Evolutionary conservation across 371 early-diverging fungal genomes (phyloP), one percentile per base, ranked within the genome.

Genomic region (Mortierella sp.): DNA sequence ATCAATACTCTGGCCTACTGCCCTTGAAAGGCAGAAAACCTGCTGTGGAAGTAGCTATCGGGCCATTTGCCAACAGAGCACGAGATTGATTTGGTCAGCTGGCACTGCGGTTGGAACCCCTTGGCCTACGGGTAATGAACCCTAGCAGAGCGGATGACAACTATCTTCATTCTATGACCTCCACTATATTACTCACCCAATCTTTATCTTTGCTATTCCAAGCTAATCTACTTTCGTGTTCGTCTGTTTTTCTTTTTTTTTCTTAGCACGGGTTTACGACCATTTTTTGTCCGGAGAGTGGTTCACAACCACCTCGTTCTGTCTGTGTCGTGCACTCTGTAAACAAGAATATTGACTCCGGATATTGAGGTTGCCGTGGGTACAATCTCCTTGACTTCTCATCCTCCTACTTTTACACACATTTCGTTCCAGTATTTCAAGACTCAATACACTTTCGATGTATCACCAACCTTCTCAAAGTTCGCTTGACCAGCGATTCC

Each of bases 381-480:
- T 15, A 43, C 10, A 10, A 13, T 16, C 45, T 28, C 28, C 22
- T 41, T 58, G 24, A 6, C 24, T 50, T n/a, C 52, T 8, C 19
- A 15, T 9, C 40, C 19, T 58, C 28, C 38, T 38, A 11, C 45
- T 4, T 2, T 45, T 45, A 45, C 45, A 45, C 45, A 0, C 45
- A 45, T 11, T 4, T 45, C 16, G 11, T 11, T 11, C 43, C 43
- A 6, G 43, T 43, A 43, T 43, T 11, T 13, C 45, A 24, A 13
- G 11, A 13, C 4, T 59, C 60, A 53, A 13, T 22, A 43, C 36
- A 41, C 40, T 36, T 10, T 43, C 36, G 6, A 69, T 69, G 61
- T 62, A 69, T 57, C 72, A 63, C 61, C 73, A 65, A 19, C 32
- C 78, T 7, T 70, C 76, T 13, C 68, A 66, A 55, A 71, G 57